These are phyloP conservation scores for Rutidosis leptorrhynchoides DNA, from an alignment of 129 eudicot species.

Conservation along the genomic window DNA sequence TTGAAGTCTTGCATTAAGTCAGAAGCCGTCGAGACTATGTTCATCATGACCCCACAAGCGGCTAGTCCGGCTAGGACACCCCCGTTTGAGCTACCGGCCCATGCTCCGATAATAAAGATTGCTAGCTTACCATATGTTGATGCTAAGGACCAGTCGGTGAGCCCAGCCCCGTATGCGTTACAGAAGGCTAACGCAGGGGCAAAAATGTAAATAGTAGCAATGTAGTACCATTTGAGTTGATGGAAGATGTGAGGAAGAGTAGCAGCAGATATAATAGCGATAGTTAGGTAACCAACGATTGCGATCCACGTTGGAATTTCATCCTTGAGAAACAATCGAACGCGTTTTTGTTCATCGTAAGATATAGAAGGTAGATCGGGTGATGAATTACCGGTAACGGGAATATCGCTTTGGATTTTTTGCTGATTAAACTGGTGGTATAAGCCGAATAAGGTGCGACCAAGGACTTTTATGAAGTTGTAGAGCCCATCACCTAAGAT, in stretches of 20 bases:
- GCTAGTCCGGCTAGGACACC: slow-evolving; percentile 89
- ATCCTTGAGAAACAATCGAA: slow-evolving; percentile 71
- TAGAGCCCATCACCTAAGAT: too few species aligned
- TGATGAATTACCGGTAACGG: slow-evolving; percentile 33
- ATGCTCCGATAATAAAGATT: too few species aligned
- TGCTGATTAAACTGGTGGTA: slow-evolving; percentile 30
- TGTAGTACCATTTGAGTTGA: too few species aligned
- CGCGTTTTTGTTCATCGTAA: slow-evolving; percentile 66
- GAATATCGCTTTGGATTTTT: slow-evolving; percentile 31
- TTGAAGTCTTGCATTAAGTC: slow-evolving; percentile 95
- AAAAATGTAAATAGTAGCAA: too few species aligned
- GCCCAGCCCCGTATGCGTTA: too few species aligned
- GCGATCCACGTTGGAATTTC: slow-evolving; percentile 78
- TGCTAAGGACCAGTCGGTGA: too few species aligned
- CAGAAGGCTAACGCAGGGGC: too few species aligned
- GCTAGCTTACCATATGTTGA: too few species aligned
- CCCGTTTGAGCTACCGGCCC: slow-evolving; percentile 80
- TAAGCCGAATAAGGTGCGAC: too few species aligned
- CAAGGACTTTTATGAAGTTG: too few species aligned
- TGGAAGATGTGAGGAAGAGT: too few species aligned
- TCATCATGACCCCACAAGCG: slow-evolving; percentile 98
- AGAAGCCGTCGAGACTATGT: slow-evolving; percentile 81
- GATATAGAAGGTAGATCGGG: slow-evolving; percentile 29
- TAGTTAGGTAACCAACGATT: slow-evolving; percentile 48
- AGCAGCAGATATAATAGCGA: slow-evolving; percentile 52